Evolutionary conservation across 345 rosid genomes (phyloP), one percentile per base, ranked within the genome.

Genomic region (Nasturtium officinale): DNA sequence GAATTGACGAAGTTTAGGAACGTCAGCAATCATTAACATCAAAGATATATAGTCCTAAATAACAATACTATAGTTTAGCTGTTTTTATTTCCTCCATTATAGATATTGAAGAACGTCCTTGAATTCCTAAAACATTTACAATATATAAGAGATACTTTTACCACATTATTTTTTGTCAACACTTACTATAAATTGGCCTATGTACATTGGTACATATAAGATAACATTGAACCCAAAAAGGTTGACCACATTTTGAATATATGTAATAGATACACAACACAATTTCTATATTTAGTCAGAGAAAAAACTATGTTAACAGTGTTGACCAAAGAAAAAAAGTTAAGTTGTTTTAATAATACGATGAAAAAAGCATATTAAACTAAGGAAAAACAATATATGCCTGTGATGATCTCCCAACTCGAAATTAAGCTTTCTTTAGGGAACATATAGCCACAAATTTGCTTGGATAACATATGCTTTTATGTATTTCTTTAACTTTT

Each of bases 391-490:
- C 20, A 69, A 10, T 6, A 5, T 29, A 32, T 33, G 57, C 56
- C 21, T 57, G 25, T 56, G 29, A 43, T 55, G 32, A 71, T 23
- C 20, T 37, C 45, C 43, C 66, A 23, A 21, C 46, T 12, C 43
- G 7, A 52, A 56, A 35, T 46, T 33, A 72, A 37, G 62, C 62
- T 73, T 46, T 52, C 38, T 47, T 5, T 28, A 66, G 50, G n/a
- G 54, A 38, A 48, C 20, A 50, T 7, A 42, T 23, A 52, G 21
- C 69, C 68, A 67, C 73, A 75, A 67, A 51, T 21, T 52, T 23
- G 55, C 21, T 58, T 59, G 62, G 73, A 59, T 68, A 67, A 29
- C 37, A 48, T 37, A 47, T 56, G 0, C 3, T 40, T 50, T 40
- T 59, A 28, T 38, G 43, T 61, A 21, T 28, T 51, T 45, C 16